phyloP scores from a whole-genome alignment of 768 basidiomycete species.

The Russula ochroleuca region DNA sequence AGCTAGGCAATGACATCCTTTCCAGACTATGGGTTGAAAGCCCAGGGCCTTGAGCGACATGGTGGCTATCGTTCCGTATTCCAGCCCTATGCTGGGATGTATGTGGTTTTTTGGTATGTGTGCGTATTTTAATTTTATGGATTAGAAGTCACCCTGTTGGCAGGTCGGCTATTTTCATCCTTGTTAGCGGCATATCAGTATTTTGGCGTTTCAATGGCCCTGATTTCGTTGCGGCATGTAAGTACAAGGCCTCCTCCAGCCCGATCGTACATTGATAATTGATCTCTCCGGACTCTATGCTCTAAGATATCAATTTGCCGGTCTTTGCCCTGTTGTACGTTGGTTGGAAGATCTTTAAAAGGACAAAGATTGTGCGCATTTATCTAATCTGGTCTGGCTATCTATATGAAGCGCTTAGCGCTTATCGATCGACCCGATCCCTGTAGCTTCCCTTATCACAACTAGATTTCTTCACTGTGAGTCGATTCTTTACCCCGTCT shows the following conservation, averaged over 20 bases:
- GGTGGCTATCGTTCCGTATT: constrained; percentile 22
- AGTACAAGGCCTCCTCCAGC: background rate
- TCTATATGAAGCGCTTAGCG: background rate
- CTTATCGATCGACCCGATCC: background rate
- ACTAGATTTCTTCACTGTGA: constrained; percentile 25
- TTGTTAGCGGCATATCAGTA: constrained; percentile 24
- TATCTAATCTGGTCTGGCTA: background rate
- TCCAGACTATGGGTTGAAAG: constrained; percentile 25
- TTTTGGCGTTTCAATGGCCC: constrained; percentile 24
- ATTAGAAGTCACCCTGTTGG: background rate
- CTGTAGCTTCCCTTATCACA: constrained; percentile 12
- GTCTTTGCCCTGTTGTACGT: constrained; percentile 21
- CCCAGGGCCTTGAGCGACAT: constrained; percentile 9
- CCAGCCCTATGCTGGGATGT: constrained; percentile 27
- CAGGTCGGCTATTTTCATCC: constrained; percentile 24
- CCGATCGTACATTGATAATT: background rate
- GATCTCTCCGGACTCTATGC: background rate
- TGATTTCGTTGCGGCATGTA: constrained; percentile 27
- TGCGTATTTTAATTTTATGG: background rate
- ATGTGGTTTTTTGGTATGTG: constrained; percentile 26
- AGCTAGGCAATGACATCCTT: background rate
- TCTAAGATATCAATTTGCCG: constrained; percentile 24
- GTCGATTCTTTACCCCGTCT: background rate
- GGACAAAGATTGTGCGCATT: constrained; percentile 24
- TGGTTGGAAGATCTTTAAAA: constrained; percentile 24